Evolutionary conservation across 1,284 basidiomycete genomes (phyloP).

Genomic region (Ceratobasidium sp.): DNA sequence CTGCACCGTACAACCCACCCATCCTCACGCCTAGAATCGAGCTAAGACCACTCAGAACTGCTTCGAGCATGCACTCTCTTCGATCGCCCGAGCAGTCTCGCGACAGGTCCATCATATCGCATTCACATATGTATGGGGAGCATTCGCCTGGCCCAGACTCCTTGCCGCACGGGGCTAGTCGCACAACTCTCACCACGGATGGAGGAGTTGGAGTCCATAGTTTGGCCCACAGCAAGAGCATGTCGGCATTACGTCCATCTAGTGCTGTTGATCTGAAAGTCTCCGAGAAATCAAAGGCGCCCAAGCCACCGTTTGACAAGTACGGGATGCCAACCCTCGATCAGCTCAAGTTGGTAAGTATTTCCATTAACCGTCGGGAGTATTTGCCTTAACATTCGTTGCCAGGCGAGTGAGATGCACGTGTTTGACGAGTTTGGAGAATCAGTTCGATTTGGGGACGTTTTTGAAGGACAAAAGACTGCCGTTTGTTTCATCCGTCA

Average conservation of each 20-base stretch:
- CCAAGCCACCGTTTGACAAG: constrained; percentile 24
- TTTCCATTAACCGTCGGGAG: neutral
- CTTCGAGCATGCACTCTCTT: constrained; percentile 1
- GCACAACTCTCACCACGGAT: neutral
- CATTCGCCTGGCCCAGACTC: neutral
- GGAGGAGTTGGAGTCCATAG: neutral
- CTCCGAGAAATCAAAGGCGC: neutral
- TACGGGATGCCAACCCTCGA: constrained; percentile 7
- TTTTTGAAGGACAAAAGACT: constrained; percentile 70
- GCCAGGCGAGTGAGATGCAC: constrained; percentile 63
- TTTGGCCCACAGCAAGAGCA: constrained; percentile 1
- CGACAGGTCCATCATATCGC: constrained; percentile 2
- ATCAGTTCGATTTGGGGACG: constrained; percentile 71
- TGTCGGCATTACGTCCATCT: neutral
- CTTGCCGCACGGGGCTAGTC: neutral
- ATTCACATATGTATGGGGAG: no score
- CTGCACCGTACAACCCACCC: neutral
- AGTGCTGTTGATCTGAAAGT: neutral
- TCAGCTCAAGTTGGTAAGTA: constrained; percentile 17
- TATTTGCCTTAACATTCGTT: no score
- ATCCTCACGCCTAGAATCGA: neutral
- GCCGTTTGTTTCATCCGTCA: constrained; percentile 62
- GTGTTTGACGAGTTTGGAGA: constrained; percentile 73
- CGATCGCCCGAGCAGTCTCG: neutral
- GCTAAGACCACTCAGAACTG: neutral